Evolutionary conservation across 2,329 filamentous ascomycete genomes (phyloP), one percentile per base, ranked within the genome.

Genomic region (Didymosphaeria variabile): DNA sequence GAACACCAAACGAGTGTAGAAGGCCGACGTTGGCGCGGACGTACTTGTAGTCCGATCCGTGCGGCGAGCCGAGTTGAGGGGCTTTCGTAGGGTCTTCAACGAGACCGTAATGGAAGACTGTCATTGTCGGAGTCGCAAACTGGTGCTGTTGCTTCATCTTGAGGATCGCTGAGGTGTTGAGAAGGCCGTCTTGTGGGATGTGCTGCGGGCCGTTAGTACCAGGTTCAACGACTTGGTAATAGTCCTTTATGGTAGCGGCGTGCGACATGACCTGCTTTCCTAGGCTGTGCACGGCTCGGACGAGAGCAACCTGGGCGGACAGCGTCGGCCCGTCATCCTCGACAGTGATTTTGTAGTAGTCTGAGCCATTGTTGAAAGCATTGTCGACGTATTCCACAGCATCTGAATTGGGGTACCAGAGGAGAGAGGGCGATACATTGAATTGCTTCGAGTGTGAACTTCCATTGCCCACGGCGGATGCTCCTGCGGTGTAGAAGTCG

Each of bases 1-100:
- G 70, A n/a, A 75, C 66, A 5, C 71, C 70, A 17, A 40, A 34
- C 7, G 26, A 32, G 23, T 61, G 50, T 13, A 64, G 9, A 12
- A 40, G 13, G 2, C 13, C 34, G 9, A 57, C 56, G 38, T 60
- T 63, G 8, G 47, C 34, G 19, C 21, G 17, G 5, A 60, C 54
- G 42, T 54, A 46, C 26, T 6, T 21, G 23, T 21, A 55, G 17
- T 53, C 26, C 7, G 29, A 32, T 4, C 40, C 40, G 15, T 54
- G 55, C 9, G n/a, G 34, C n/a, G 32, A 40, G 47, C 23, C 19
- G 5, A 44, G 40, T 13, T 44, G 15, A 9, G 15, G n/a, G 51
- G 21, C n/a, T 26, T 17, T 15, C 55, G 55, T 40, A 56, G 47
- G 9, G 17, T 36, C 34, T 29, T 54, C 26, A 13, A 32, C 10